Evolutionary conservation across 2,329 filamentous ascomycete species (phyloP), one percentile per base, ranked within the genome.

Genomic region (Apiospora kogelbergensis): DNA sequence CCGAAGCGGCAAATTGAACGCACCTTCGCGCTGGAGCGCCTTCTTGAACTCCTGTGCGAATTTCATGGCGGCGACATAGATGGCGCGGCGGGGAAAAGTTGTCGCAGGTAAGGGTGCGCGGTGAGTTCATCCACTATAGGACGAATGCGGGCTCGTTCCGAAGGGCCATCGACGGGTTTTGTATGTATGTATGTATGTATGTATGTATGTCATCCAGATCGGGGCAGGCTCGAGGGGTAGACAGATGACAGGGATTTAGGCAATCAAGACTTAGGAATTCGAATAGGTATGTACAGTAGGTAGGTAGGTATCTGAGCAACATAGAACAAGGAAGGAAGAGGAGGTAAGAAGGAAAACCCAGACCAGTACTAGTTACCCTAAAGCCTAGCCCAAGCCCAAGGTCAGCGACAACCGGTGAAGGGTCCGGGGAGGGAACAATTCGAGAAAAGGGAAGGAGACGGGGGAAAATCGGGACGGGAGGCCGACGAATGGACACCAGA

Each of bases 1-100:
- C 15, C 30, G 30, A n/a, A 15, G 40, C 40, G 40, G 26, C n/a
- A 15, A 13, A 37, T 7, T 33, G 42, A 45, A 73, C 74, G 65
- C 72, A 85, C 84, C 82, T 79, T 93, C 91, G 72, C 84, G 87
- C 71, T 88, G 84, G 71, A 97, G 85, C 65, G 87, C 86, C 74
- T 91, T 87, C 77, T 90, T 89, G 78, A 94, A 96, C 76, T 90
- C 88, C 77, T 92, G 92, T 37, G 90, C 93, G 80, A 97, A 97
- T 85, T 97, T 97, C 94, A 97, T 97, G 48, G 24, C n/a, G 42
- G 30, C 22, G 15, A 30, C 26, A 22, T 17, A 41, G 15, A 66
- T 5, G 44, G 40, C 41, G 37, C 22, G 63, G 63, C 26, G 9
- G n/a, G 41, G 64, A 33, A 45, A 17, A 66, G 37, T 26, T 44